Evolutionary conservation across 331 rosid genomes (phyloP).

Genomic region (Cydonia oblonga): DNA sequence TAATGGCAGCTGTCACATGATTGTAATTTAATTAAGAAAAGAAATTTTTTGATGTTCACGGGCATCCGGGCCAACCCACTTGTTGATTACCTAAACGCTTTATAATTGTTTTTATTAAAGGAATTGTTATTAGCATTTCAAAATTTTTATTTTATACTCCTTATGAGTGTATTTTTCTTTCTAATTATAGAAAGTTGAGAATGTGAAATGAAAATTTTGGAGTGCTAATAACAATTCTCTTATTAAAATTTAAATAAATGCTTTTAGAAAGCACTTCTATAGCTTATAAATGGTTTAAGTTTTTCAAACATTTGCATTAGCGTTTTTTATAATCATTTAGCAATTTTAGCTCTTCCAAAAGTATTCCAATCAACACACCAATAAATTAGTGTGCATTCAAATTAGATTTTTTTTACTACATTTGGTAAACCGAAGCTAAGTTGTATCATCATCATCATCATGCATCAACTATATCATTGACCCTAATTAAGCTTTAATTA

Average conservation of each 20-base stretch:
- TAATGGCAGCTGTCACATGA: not conserved
- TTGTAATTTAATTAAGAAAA: no score
- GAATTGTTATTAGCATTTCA: rapidly evolving
- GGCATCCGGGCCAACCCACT: not conserved
- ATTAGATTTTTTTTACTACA: not conserved
- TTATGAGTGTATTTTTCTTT: no score
- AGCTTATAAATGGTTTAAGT: not conserved
- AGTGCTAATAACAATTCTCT: no score
- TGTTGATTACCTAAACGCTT: not conserved
- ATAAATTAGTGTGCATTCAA: not conserved
- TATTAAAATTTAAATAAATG: no score
- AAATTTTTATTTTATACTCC: no score
- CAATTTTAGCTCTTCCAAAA: not conserved
- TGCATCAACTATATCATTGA: not conserved
- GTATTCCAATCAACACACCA: not conserved
- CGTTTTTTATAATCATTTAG: not conserved
- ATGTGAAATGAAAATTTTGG: no score
- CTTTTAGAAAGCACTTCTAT: not conserved
- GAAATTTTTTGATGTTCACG: not conserved
- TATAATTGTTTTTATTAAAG: no score
- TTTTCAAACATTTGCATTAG: no score
- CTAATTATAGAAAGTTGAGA: no score
- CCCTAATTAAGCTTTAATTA: not conserved
- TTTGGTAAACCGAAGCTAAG: no score
- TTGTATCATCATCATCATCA: not conserved